Evolutionary conservation across 2,329 filamentous ascomycete species (phyloP), one percentile per base, ranked within the genome.

Genomic region (Mycosphaerella sp.): DNA sequence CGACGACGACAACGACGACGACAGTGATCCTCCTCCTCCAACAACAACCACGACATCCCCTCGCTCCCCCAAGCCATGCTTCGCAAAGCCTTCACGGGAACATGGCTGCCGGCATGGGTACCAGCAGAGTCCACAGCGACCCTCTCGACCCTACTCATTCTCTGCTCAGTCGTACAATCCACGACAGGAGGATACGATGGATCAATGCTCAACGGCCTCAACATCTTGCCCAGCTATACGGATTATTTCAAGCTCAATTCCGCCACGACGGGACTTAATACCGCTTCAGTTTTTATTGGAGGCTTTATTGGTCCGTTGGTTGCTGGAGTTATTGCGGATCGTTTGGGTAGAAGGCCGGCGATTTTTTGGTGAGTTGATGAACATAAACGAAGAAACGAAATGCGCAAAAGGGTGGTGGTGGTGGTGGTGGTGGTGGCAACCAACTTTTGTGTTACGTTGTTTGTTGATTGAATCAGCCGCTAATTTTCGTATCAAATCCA

Each of bases 131-230:
- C 34, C 1, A 38, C 34, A 5, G 34, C 42, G 14, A 44, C 42
- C 1, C 21, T 44, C 12, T 29, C 21, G 23, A 17, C 42, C 29
- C 42, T 44, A 4, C 42, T 44, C 21, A 23, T 44, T n/a, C 42
- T 44, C 29, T 26, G 21, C 42, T 44, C 42, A 4, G 23, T 44
- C 42, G 42, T 44, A 2, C 21, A 23, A 12, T 44, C 42, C 2
- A 44, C 42, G 14, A 29, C 29, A 12, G 29, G 42, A 8, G 11
- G 17, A 1, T 29, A 23, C 9, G 17, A 23, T 9, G 29, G 34
- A 2, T 79, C 76, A 2, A 77, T 81, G 69, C 70, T 81, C 67
- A 81, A 81, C 55, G 78, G 77, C 0, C 71, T 83, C 23, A 79
- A 81, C 54, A 81, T 83, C 54, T 64, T 83, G 12, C 78, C 79